Conservation (phyloP, 139 green algal genomes). For the Pleodorina starrii region DNA sequence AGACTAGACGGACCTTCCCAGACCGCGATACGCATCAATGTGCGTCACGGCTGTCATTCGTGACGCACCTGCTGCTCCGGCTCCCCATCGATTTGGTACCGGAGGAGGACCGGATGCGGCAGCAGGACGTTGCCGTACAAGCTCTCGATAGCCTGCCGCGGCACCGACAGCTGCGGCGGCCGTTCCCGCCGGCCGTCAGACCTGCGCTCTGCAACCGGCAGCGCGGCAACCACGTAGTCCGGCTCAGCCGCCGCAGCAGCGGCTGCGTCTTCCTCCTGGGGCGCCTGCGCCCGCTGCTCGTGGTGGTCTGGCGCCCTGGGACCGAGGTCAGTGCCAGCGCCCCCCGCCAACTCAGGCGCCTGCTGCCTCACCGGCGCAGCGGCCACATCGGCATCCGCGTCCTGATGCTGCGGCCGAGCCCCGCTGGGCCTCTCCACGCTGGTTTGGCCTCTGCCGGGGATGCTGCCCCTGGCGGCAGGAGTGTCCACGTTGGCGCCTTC, state of each 20-base stretch:
- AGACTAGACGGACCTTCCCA: too few relatives aligned
- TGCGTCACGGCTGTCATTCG: too few relatives aligned
- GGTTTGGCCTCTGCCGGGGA: not conserved
- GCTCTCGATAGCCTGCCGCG: slow-evolving; percentile 14
- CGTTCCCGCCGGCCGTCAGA: not conserved
- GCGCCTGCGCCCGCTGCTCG: not conserved
- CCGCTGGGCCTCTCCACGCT: slow-evolving; percentile 5
- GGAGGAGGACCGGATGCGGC: slow-evolving; percentile 10
- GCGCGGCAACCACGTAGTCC: not conserved
- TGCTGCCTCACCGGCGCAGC: not conserved
- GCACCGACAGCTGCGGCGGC: not conserved
- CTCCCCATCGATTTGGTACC: slow-evolving; percentile 13
- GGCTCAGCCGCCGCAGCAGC: not conserved
- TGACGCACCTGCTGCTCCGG: slow-evolving; percentile 2
- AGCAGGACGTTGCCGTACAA: slow-evolving; percentile 14
- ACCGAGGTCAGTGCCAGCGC: not conserved
- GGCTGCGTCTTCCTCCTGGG: not conserved
- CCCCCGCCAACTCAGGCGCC: not conserved
- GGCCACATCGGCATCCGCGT: not conserved
- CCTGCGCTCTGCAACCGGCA: not conserved
- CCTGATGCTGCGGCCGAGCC: not conserved
- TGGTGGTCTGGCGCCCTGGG: not conserved
- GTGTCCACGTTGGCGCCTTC: not conserved
- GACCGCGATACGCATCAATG: too few relatives aligned
- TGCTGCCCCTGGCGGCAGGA: not conserved